Evolutionary conservation across 306 rosid species (phyloP).

Genomic region (Betula pendula): DNA sequence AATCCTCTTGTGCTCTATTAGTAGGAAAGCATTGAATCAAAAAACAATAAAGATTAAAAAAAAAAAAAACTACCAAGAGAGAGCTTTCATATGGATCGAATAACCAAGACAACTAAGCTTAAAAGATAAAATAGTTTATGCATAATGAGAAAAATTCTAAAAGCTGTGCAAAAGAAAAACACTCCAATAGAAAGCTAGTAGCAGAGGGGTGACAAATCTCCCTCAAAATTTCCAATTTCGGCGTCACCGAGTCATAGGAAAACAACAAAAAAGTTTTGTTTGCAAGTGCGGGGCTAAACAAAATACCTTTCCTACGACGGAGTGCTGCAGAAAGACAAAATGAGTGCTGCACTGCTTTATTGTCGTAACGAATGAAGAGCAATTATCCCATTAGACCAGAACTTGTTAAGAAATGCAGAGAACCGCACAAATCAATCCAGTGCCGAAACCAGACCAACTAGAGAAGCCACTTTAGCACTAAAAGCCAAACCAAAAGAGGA

Average conservation of each 20-base stretch:
- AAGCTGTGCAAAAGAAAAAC: no score
- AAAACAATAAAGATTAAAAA: not conserved
- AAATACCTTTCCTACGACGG: not conserved
- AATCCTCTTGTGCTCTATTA: not conserved
- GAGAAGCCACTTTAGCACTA: conserved; percentile 10
- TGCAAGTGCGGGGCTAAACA: not conserved
- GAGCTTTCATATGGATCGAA: not conserved
- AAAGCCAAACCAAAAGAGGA: not conserved
- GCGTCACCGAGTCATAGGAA: not conserved
- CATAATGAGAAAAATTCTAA: not conserved
- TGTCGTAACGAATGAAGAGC: not conserved
- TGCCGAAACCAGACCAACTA: conserved; percentile 4
- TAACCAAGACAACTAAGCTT: not conserved
- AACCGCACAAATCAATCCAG: not conserved
- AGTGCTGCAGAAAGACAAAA: no score
- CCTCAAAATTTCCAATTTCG: not conserved
- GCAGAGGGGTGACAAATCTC: not conserved
- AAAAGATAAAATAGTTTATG: no score
- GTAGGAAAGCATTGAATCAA: not conserved
- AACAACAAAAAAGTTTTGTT: not conserved
- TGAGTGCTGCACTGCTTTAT: not conserved
- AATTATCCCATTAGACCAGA: conserved; percentile 1
- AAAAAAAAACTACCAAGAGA: not conserved
- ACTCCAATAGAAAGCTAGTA: not conserved
- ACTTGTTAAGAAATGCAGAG: not conserved